These are phyloP conservation scores for Lycium barbarum DNA, from an alignment of 257 asterid genomes.

Conservation along the genomic window DNA sequence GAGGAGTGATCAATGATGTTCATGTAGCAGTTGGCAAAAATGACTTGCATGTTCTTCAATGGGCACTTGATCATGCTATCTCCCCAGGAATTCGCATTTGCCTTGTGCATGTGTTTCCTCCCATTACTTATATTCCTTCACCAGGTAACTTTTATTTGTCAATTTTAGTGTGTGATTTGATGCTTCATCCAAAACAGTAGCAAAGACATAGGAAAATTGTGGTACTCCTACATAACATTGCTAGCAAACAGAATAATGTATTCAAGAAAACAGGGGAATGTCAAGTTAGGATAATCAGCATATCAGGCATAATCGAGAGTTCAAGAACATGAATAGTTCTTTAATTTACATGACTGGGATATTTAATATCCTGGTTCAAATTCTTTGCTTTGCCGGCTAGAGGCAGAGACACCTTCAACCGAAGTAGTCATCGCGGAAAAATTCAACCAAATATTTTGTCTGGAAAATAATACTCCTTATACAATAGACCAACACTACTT, in stretches of 20 bases:
- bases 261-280: conserved; percentile 10
- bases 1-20: conserved; percentile 46
- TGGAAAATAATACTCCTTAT: too few species aligned
- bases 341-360: neutral
- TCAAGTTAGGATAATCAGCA: neutral
- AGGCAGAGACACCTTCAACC: too few species aligned
- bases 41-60: conserved; percentile 71
- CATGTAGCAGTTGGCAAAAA: conserved; percentile 81
- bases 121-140: conserved; percentile 65
- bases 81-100: conserved; percentile 63
- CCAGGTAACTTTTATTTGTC: conserved; percentile 54
- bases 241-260: neutral
- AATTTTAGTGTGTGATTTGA: neutral
- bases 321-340: neutral
- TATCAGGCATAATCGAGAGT: neutral
- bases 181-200: neutral
- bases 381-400: neutral
- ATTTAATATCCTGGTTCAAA: neutral
- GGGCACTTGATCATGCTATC: conserved; percentile 72
- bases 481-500: neutral
- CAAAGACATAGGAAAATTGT: neutral
- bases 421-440: too few species aligned
- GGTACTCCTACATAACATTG: neutral
- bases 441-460: too few species aligned
- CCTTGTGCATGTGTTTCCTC: conserved; percentile 74